phyloP scores from a whole-genome alignment of 495 filamentous ascomycete species.

The Cladorrhinum samala region DNA sequence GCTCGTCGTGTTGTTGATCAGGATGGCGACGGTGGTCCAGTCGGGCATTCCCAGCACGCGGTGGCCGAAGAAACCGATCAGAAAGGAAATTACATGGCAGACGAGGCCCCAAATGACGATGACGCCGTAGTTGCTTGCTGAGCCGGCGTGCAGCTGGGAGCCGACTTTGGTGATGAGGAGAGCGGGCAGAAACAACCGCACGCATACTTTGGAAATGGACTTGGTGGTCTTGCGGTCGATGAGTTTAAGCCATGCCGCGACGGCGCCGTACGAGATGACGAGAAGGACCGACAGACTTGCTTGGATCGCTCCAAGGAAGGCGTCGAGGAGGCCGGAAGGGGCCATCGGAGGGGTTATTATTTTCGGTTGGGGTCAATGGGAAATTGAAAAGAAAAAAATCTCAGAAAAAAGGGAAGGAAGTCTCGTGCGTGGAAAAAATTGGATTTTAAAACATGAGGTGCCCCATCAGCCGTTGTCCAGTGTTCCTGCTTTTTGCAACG shows the following conservation, averaged over 20 bases:
- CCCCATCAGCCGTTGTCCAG: too few species aligned
- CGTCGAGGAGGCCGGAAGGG: slow-evolving; percentile 28
- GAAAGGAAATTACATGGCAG: slow-evolving; percentile 39
- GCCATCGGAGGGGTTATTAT: slow-evolving; percentile 8
- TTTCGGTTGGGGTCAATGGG: neutral
- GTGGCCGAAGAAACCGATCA: slow-evolving; percentile 34
- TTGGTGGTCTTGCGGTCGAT: slow-evolving; percentile 51
- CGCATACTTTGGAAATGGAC: slow-evolving; percentile 59
- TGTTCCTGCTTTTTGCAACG: too few species aligned
- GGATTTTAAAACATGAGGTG: neutral
- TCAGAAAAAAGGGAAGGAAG: neutral
- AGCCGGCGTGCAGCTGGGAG: slow-evolving; percentile 53
- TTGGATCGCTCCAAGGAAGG: slow-evolving; percentile 65
- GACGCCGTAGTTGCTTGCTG: slow-evolving; percentile 48
- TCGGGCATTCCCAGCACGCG: slow-evolving; percentile 45
- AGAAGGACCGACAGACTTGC: slow-evolving; percentile 64
- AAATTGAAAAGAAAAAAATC: too few species aligned
- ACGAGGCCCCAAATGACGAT: slow-evolving; percentile 38
- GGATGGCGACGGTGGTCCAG: slow-evolving; percentile 61
- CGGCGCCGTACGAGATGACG: slow-evolving; percentile 58
- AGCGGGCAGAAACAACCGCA: slow-evolving; percentile 64
- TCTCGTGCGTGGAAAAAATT: neutral
- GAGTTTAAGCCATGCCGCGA: slow-evolving; percentile 52
- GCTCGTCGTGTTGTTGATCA: slow-evolving; percentile 73
- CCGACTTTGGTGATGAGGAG: slow-evolving; percentile 66